Evolutionary conservation across 768 basidiomycete species (phyloP), one percentile per base, ranked within the genome.

Genomic region (Xerocomellus amylosporus): DNA sequence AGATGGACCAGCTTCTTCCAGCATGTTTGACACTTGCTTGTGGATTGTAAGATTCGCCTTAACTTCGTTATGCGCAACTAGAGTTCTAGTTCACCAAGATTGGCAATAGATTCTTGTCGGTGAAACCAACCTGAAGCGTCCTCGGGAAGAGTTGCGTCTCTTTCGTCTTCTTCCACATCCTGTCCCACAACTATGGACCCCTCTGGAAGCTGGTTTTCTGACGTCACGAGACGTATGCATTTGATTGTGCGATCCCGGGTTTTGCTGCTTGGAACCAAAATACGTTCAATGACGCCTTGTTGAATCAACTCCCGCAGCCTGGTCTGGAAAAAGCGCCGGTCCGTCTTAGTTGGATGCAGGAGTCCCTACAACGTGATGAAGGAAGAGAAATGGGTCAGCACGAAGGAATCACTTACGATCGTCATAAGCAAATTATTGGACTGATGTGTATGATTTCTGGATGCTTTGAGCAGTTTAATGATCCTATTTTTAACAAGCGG

Each of bases 291-390:
- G 37, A 89, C 63, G 8, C 88, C 84, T 64, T 87, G 81, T 49
- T 83, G 80, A 19, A 89, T 79, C 62, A 94, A 75, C 59, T 88
- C 88, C 3, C 84, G 81, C 38, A 93, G 74, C 41, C 90, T 79
- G 34, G 79, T 82, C 64, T 85, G 83, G 67, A 94, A 91, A 63
- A 92, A 90, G 14, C 91, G 82, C n/a, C 91, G 81, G 60, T 92
- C 86, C 5, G 82, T 82, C 68, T 85, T 89, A 5, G 80, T 84
- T 31, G 88, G 89, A 65, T 85, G 84, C 20, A 75, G 61, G 66
- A 90, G 90, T 3, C 91, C 91, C 90, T 93, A 53, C 5, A 39
- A 49, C 20, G 49, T 4, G 34, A 38, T 70, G 20, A 51, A 28
- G 17, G 20, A 51, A 24, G 17, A 31, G 13, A 37, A 38, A 37